phyloP scores from a whole-genome alignment of 306 rosid species.

The Cicer bijugum region DNA sequence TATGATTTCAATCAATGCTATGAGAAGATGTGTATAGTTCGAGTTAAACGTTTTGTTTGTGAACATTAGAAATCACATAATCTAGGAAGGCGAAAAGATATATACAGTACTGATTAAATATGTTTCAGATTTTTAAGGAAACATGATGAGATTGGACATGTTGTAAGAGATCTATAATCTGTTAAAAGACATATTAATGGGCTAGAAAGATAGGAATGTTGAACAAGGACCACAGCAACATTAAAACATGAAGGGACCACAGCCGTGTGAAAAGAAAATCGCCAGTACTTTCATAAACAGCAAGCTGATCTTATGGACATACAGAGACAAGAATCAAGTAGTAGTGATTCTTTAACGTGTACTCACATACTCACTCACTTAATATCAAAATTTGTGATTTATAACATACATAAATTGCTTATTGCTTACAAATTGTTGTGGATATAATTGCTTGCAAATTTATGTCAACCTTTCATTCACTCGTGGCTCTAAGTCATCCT shows the following conservation, averaged over 20 bases:
- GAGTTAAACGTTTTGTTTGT: background rate
- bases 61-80: constrained; percentile 26
- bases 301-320: constrained; percentile 32
- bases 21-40: background rate
- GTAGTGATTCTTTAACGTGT: constrained; percentile 38
- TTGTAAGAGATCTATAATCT: constrained; percentile 25
- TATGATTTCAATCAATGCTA: constrained; percentile 9
- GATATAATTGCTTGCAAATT: constrained; percentile 2
- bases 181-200: constrained; percentile 26
- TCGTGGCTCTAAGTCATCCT: background rate
- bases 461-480: constrained; percentile 35
- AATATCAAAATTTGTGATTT: constrained; percentile 29
- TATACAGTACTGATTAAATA: constrained; percentile 30
- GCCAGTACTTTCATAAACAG: constrained; percentile 46
- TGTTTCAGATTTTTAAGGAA: constrained; percentile 49
- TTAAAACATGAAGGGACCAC: constrained; percentile 47
- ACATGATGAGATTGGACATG: constrained; percentile 44
- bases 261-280: constrained; percentile 25
- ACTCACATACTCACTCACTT: background rate
- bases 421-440: constrained; percentile 1
- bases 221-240: constrained; percentile 49
- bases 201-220: constrained; percentile 31
- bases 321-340: constrained; percentile 44
- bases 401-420: constrained; percentile 23
- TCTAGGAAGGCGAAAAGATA: constrained; percentile 26